Evolutionary conservation across 805 yeast species (phyloP).

Genomic region (Myxozyma vanderwaltii): DNA sequence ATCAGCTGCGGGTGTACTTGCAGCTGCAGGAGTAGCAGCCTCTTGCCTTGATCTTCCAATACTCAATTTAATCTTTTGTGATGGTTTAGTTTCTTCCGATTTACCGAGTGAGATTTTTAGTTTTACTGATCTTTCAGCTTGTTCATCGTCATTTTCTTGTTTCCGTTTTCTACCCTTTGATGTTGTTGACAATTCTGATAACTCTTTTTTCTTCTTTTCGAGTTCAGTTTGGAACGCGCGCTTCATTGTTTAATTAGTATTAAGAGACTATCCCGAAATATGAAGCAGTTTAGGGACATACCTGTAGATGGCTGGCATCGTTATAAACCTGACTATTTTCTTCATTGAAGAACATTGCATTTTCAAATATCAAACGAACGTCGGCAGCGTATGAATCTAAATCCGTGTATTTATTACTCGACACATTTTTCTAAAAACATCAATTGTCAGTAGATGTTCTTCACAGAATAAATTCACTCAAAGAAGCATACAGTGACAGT

Average conservation of each 20-base stretch:
- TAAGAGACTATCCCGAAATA: not conserved
- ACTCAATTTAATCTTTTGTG: slow-evolving; percentile 33
- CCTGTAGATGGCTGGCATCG: slow-evolving; percentile 66
- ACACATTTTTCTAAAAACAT: slow-evolving; percentile 49
- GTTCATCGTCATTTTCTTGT: slow-evolving; percentile 24
- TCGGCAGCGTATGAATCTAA: slow-evolving; percentile 63
- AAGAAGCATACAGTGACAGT: slow-evolving; percentile 45
- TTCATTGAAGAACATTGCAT: slow-evolving; percentile 78
- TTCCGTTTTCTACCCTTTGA: slow-evolving; percentile 29
- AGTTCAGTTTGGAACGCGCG: slow-evolving; percentile 12
- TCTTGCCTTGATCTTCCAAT: slow-evolving; percentile 21
- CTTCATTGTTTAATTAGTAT: slow-evolving; percentile 33
- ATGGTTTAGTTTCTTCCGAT: slow-evolving; percentile 11
- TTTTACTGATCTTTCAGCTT: slow-evolving; percentile 23
- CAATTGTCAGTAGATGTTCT: no score
- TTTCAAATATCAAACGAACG: slow-evolving; percentile 65
- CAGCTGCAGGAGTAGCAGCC: slow-evolving; percentile 24
- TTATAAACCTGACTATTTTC: slow-evolving; percentile 69
- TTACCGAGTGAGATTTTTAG: slow-evolving; percentile 29
- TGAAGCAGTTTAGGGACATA: slow-evolving; percentile 40
- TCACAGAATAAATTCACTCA: not conserved
- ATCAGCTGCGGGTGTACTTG: slow-evolving; percentile 27
- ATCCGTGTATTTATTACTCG: slow-evolving; percentile 54
- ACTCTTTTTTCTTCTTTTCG: slow-evolving; percentile 10
- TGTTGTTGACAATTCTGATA: slow-evolving; percentile 6